Base-by-base conservation (phyloP, 257 asterid genomes). In the Ligustrum vulgare region DNA sequence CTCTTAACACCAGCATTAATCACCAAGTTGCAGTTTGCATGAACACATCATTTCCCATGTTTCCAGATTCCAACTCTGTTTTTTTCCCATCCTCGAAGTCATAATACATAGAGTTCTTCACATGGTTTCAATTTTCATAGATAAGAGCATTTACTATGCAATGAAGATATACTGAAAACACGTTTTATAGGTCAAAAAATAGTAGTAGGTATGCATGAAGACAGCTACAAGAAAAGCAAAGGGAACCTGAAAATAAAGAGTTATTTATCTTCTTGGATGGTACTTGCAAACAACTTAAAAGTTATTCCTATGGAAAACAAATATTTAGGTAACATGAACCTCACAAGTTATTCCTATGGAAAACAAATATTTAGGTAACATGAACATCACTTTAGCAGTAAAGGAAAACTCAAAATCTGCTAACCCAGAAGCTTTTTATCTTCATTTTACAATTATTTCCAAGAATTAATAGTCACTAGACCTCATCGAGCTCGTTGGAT, bases 401-500 rank as follows among this genome's bases (percentile, higher is more conserved):
- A 25, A 51, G 22, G 22, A n/a, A 51, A 51, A 51, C 25, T 15
- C 25, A 45, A 31, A 22, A 56, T 36, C 37, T 31, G 67, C 73
- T 35, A 43, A 43, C 3, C 41, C 16, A 76, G 13, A 25, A 49
- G 45, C 25, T 22, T 28, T 28, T 25, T 68, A 4, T 3, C 56
- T 2, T 18, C 15, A 28, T 12, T 76, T 56, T 23, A 56, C 51
- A 5, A 56, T n/a, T 22, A 22, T 11, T 18, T 23, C 13, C 15
- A n/a, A 10, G 2, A 18, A 10, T 37, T 25, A 28, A 28, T 28
- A 60, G 47, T 68, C 34, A 11, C 86, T 87, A 86, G 74, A 83
- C 84, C 79, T 82, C 91, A 16, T 81, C 87, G 8, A 41, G 74
- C 80, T 86, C 81, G 5, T 79, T 34, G 56, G 88, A 31, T 76